Evolutionary conservation across 1,139 yeast genomes (phyloP).

Genomic region (Yamadazyma dendronema): DNA sequence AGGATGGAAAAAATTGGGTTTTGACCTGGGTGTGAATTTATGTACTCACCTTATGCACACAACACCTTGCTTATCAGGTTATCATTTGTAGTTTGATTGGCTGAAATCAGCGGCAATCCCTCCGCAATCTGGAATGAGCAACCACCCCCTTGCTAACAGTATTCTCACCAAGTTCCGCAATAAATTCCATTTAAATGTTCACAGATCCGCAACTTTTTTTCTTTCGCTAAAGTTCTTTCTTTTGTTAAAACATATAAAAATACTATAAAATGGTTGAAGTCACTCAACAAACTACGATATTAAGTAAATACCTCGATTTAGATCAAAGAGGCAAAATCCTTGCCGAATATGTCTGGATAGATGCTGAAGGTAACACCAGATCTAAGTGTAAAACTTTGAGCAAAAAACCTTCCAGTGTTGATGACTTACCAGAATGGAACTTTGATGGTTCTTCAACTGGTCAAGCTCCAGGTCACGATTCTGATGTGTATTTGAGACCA

Average conservation of each 20-base stretch:
- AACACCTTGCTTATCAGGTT: conserved; percentile 11
- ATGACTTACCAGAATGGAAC: conserved; percentile 98
- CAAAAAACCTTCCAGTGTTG: conserved; percentile 67
- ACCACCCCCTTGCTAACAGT: neutral
- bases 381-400: conserved; percentile 88
- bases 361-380: conserved; percentile 87
- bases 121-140: neutral
- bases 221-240: neutral
- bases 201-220: conserved; percentile 1
- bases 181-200: conserved; percentile 6
- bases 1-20: too few species aligned
- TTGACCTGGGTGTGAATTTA: too few species aligned
- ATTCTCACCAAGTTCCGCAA: neutral
- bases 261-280: conserved; percentile 37
- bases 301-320: conserved; percentile 78
- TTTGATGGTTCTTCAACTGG: conserved; percentile 98
- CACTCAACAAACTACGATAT: conserved; percentile 70
- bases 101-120: conserved; percentile 2
- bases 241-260: neutral
- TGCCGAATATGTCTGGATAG: conserved; percentile 98
- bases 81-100: conserved; percentile 11
- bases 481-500: conserved; percentile 93
- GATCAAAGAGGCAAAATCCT: conserved; percentile 83
- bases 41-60: too few species aligned
- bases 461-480: conserved; percentile 98